phyloP scores from a whole-genome alignment of 208 protist genomes.

The Wallacemonas sp. region DNA sequence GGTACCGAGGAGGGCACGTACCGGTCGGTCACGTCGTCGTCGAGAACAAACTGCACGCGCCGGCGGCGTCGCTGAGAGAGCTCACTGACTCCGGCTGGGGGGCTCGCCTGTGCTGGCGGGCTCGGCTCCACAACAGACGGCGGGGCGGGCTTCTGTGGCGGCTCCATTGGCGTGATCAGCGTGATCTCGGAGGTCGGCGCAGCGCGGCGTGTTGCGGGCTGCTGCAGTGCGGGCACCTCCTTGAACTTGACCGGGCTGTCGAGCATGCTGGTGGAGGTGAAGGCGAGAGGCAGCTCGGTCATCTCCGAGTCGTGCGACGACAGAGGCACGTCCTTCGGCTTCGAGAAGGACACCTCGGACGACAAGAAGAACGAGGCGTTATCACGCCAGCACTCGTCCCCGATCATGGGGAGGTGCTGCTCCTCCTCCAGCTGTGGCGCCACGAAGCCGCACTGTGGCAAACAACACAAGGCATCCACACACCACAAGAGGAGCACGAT shows the following conservation, averaged over 20 bases:
- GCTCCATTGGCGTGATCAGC: not conserved
- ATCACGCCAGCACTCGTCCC: not conserved
- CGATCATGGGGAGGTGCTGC: not conserved
- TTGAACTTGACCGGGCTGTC: not conserved
- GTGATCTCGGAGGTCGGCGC: not conserved
- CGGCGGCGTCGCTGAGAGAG: not conserved
- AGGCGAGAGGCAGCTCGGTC: not conserved
- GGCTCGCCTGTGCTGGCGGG: not conserved
- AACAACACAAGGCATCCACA: not conserved
- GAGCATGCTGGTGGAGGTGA: too few species aligned
- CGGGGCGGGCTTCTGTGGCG: not conserved
- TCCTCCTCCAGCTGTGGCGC: not conserved
- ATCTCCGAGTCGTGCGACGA: not conserved
- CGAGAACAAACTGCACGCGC: not conserved
- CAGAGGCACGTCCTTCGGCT: not conserved
- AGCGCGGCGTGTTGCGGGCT: not conserved
- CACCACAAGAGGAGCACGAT: conserved; percentile 1
- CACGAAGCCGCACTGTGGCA: not conserved
- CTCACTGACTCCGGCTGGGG: not conserved
- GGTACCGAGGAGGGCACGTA: not conserved
- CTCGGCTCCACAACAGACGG: not conserved
- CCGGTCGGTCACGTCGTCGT: not conserved
- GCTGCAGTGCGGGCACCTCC: not conserved
- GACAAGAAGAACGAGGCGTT: not conserved
- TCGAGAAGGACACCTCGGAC: not conserved